phyloP scores from a whole-genome alignment of 2,329 filamentous ascomycete species.

The Calcarisporium arbuscula region DNA sequence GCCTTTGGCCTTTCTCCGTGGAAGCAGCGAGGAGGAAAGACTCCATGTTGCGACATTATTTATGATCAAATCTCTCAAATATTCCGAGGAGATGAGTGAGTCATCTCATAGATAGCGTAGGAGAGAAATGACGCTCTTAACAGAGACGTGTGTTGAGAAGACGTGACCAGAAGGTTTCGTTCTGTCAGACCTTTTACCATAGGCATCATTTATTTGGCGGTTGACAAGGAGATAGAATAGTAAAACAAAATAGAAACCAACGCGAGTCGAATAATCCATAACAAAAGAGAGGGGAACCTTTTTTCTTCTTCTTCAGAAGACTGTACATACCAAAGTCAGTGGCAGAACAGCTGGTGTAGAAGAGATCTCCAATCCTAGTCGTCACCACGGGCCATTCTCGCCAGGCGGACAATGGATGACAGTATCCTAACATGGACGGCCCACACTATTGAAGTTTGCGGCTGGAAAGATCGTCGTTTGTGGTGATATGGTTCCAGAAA shows the following conservation, averaged over 20 bases:
- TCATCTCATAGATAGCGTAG: neutral
- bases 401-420: too few relatives aligned
- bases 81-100: too few relatives aligned
- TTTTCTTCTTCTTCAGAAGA: too few relatives aligned
- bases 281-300: too few relatives aligned
- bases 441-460: too few relatives aligned
- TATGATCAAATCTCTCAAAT: slow-evolving; percentile 4
- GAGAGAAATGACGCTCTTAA: slow-evolving; percentile 1
- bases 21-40: slow-evolving; percentile 36
- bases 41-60: slow-evolving; percentile 44
- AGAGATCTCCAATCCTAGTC: too few relatives aligned
- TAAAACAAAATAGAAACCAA: neutral
- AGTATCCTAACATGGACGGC: too few relatives aligned
- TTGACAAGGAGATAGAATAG: slow-evolving; percentile 1
- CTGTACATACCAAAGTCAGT: too few relatives aligned
- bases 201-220: slow-evolving; percentile 45
- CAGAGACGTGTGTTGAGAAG: slow-evolving; percentile 12
- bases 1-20: slow-evolving; percentile 53
- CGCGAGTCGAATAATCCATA: neutral
- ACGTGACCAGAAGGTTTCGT: slow-evolving; percentile 40
- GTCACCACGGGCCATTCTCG: too few relatives aligned
- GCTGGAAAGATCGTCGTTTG: too few relatives aligned
- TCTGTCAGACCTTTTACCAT: slow-evolving; percentile 62
- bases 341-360: too few relatives aligned
- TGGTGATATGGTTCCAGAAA: too few relatives aligned